phyloP scores from a whole-genome alignment of 2,329 filamentous ascomycete species.

The Claviceps quebecensis region DNA sequence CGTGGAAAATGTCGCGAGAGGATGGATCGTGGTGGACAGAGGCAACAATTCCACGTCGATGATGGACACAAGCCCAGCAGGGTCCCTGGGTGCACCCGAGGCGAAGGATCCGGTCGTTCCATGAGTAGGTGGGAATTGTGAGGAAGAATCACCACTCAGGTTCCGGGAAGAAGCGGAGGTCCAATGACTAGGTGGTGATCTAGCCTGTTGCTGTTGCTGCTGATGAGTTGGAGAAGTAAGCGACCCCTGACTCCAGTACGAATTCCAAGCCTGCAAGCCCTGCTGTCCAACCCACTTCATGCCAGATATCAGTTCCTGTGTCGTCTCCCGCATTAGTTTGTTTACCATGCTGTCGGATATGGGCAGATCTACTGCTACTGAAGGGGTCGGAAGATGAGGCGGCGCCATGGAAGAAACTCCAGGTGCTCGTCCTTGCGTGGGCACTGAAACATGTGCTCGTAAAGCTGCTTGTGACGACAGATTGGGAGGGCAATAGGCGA shows the following conservation, averaged over 20 bases:
- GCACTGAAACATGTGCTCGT: slow-evolving; percentile 49
- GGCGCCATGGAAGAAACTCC: slow-evolving; percentile 47
- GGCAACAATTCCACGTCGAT: slow-evolving; percentile 52
- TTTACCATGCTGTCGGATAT: slow-evolving; percentile 59
- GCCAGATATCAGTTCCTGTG: slow-evolving; percentile 62
- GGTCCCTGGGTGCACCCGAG: slow-evolving; percentile 46
- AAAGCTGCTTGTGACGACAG: slow-evolving; percentile 57
- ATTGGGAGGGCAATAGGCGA: slow-evolving; percentile 63
- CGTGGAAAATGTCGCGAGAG: slow-evolving; percentile 56
- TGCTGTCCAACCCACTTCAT: slow-evolving; percentile 68
- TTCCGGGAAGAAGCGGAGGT: slow-evolving; percentile 15
- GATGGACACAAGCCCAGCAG: slow-evolving; percentile 55
- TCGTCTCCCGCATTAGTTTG: slow-evolving; percentile 64
- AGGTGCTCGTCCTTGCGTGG: slow-evolving; percentile 39
- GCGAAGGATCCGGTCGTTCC: slow-evolving; percentile 33
- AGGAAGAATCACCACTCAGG: background rate
- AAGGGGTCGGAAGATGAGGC: slow-evolving; percentile 53
- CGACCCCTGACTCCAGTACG: slow-evolving; percentile 54
- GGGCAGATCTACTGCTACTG: slow-evolving; percentile 57
- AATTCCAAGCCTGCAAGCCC: slow-evolving; percentile 63
- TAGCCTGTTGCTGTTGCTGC: slow-evolving; percentile 12
- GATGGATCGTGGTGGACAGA: slow-evolving; percentile 39
- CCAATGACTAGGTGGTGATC: slow-evolving; percentile 37
- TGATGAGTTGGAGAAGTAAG: slow-evolving; percentile 23
- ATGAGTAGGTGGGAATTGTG: slow-evolving; percentile 63